Base-by-base conservation (phyloP, 352 stramenopile species). In the Pythium folliculosum region DNA sequence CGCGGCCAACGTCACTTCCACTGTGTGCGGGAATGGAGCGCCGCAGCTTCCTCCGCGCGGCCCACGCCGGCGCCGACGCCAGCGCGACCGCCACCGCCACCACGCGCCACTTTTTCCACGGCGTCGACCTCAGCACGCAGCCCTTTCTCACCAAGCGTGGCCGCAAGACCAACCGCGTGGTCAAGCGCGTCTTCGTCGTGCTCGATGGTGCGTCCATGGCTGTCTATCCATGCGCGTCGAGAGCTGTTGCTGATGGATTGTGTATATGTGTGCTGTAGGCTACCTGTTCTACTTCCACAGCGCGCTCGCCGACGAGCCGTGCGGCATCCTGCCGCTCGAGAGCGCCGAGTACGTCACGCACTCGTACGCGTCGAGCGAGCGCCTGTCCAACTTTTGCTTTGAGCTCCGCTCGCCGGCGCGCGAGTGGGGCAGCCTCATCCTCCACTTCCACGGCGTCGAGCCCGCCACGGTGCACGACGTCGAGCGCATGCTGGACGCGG, bases 211-310 rank as follows among this genome's bases (percentile, higher is more conserved):
- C 3, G 60, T 48, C 1, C 54, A 12, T 58, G 51, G 2, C 51
- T 30, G 3, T 9, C 7, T 32, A 5, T 32, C 27, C 32, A 4
- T 19, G 25, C 30, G 17, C 1, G 27, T 32, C 12, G 21, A 35
- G 48, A 10, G 48, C 5, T 12, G 23, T 52, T 9, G 13, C 14
- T 19, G 23, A 12, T 52, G 13, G 47, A 35, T 32, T 57, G 7
- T 22, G 1, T 17, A 7, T 35, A 22, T 45, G 1, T 48, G 37
- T 14, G 19, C 56, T 9, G 19, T 49, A 93, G 82, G 77, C 53
- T 91, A 89, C 58, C 62, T 94, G 38, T 92, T 93, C 72, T 94
- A 92, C 83, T 94, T 94, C 50, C 81, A 88, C 49, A 74, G 77
- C 48, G 70, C 78, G 5, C 57, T 70, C 17, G 71, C 81, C 13